phyloP scores from a whole-genome alignment of 2,329 filamentous ascomycete genomes.

The Scedosporium aurantiacum region DNA sequence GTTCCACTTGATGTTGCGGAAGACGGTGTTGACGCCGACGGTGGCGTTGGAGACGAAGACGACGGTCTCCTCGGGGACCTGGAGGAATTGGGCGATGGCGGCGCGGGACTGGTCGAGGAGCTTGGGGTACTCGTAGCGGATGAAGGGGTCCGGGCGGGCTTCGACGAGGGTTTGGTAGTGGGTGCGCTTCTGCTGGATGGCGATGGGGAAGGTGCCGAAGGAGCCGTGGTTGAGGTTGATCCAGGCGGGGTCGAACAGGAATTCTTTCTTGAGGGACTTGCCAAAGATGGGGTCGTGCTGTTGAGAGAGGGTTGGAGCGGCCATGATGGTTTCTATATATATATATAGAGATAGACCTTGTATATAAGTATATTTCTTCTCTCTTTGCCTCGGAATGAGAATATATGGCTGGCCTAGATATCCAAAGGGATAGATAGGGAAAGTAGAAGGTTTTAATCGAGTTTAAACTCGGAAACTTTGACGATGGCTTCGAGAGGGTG shows the following conservation, averaged over 20 bases:
- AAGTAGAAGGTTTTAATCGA: no score
- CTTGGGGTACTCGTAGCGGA: constrained; percentile 54
- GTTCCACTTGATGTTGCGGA: constrained; percentile 62
- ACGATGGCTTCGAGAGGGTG: no score
- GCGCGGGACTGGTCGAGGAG: constrained; percentile 53
- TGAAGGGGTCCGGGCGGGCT: constrained; percentile 61
- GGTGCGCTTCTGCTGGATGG: constrained; percentile 47
- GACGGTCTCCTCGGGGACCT: constrained; percentile 52
- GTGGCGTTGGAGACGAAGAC: constrained; percentile 80
- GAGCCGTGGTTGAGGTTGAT: constrained; percentile 75
- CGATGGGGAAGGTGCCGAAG: constrained; percentile 63
- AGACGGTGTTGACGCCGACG: constrained; percentile 62
- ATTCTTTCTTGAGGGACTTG: constrained; percentile 44
- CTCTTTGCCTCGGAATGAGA: background rate
- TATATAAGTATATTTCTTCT: background rate
- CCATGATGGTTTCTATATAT: background rate
- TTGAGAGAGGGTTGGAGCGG: background rate
- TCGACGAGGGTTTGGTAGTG: constrained; percentile 59
- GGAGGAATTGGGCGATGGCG: constrained; percentile 54
- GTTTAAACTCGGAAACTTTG: no score
- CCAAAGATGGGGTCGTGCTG: constrained; percentile 18
- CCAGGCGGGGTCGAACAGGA: constrained; percentile 57
- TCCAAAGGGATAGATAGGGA: no score
- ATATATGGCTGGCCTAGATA: background rate
- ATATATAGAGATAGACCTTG: background rate